phyloP scores from a whole-genome alignment of 371 early-diverging fungal species.

The Rhizopus delemar region DNA sequence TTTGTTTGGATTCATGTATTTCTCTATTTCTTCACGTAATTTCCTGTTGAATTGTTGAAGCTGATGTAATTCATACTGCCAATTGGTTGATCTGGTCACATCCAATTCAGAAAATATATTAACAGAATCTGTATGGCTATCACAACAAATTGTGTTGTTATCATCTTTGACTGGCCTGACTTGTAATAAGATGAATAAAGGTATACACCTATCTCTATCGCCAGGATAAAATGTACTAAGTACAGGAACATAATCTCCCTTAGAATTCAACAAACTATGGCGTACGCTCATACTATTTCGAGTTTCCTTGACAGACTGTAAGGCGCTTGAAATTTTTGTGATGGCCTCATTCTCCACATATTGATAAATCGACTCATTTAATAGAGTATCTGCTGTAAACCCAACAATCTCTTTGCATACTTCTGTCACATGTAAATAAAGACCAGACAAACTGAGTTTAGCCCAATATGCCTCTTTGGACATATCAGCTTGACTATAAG shows the following conservation, averaged over 20 bases:
- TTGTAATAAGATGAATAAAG: conserved; percentile 41
- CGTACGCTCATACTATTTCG: conserved; percentile 20
- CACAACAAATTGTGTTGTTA: neutral
- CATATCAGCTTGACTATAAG: conserved; percentile 11
- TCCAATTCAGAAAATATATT: conserved; percentile 40
- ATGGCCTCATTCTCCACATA: conserved; percentile 45
- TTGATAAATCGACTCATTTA: conserved; percentile 54
- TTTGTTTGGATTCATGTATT: conserved; percentile 16
- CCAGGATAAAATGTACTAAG: conserved; percentile 46
- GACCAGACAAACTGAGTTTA: conserved; percentile 56
- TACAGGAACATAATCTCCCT: conserved; percentile 42
- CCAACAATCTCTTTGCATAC: conserved; percentile 38
- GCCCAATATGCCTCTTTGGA: conserved; percentile 53
- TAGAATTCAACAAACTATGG: conserved; percentile 39
- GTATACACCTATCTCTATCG: conserved; percentile 18
- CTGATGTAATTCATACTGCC: conserved; percentile 51
- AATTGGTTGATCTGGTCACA: conserved; percentile 31
- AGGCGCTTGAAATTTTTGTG: conserved; percentile 38
- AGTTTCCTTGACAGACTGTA: conserved; percentile 36
- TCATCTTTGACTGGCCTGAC: conserved; percentile 1
- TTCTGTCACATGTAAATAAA: conserved; percentile 48
- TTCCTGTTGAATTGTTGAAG: conserved; percentile 31
- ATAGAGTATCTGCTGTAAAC: conserved; percentile 33
- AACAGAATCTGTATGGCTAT: neutral
- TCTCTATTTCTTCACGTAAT: conserved; percentile 37